A percentile compares a stretch with the other conserved stretches of the same genome.
phyloP scores from a whole-genome alignment of 2,329 filamentous ascomycete species.

The Arthrobotrys pseudoclavata region DNA sequence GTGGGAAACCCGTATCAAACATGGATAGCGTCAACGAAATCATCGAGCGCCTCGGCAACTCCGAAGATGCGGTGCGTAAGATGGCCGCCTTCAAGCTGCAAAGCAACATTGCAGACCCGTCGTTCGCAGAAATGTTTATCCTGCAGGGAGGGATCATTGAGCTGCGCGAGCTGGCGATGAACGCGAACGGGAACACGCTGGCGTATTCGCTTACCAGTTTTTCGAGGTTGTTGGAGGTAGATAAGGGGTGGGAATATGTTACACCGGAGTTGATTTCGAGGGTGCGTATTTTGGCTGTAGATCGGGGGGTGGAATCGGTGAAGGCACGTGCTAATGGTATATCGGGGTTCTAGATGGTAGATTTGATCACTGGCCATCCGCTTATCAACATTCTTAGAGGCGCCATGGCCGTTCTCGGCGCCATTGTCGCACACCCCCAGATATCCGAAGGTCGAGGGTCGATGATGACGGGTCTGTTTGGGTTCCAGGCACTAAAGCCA shows the following conservation, averaged over 20 bases:
- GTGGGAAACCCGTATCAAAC: conserved; percentile 19
- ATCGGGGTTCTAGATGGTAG: conserved; percentile 74
- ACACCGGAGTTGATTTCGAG: conserved; percentile 72
- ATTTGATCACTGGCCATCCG: conserved; percentile 93
- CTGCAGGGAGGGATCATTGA: conserved; percentile 85
- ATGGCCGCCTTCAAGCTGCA: conserved; percentile 99
- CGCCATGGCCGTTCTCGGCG: conserved; percentile 95
- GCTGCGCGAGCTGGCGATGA: conserved; percentile 84
- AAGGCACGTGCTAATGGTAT: conserved; percentile 64
- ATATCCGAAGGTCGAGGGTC: conserved; percentile 69
- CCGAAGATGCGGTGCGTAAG: conserved; percentile 86
- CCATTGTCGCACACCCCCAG: conserved; percentile 88
- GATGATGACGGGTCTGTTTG: conserved; percentile 76
- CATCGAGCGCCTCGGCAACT: conserved; percentile 64
- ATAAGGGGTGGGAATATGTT: conserved; percentile 91
- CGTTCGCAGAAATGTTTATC: conserved; percentile 97
- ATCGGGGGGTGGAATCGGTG: conserved; percentile 18
- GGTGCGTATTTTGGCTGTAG: conserved; percentile 67
- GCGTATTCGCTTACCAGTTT: conserved; percentile 94
- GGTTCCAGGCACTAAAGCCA: conserved; percentile 91
- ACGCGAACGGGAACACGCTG: conserved; percentile 89
- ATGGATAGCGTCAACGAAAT: conserved; percentile 64
- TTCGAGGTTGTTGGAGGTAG: conserved; percentile 88
- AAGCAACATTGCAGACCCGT: conserved; percentile 91
- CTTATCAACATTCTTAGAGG: conserved; percentile 97